Evolutionary conservation across 257 asterid species (phyloP).

Genomic region (Ligustrum vulgare): DNA sequence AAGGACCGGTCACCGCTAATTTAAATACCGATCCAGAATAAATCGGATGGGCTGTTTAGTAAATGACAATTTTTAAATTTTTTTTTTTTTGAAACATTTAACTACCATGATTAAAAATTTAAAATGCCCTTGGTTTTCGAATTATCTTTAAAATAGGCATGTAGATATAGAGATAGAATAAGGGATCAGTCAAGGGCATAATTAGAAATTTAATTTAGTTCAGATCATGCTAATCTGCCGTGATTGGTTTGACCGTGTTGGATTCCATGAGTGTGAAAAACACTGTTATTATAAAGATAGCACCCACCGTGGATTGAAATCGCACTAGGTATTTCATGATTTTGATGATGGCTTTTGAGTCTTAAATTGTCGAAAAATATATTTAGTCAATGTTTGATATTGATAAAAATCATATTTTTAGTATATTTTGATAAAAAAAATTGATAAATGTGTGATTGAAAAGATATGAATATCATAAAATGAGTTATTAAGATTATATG

Average conservation of each 20-base stretch:
- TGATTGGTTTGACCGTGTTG: conserved; percentile 35
- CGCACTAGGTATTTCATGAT: conserved; percentile 18
- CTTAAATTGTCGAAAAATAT: neutral
- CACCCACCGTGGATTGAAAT: conserved; percentile 25
- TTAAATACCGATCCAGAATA: conserved; percentile 36
- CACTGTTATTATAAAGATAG: conserved; percentile 8
- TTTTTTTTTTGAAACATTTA: neutral
- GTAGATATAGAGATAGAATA: neutral
- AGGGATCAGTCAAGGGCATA: neutral
- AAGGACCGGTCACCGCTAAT: conserved; percentile 34
- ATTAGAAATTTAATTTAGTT: neutral
- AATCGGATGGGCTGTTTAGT: conserved; percentile 39
- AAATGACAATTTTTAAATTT: conserved; percentile 1
- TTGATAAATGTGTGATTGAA: too few relatives aligned
- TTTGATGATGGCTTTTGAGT: neutral
- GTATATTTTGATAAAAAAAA: too few relatives aligned
- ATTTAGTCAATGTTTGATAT: too few relatives aligned
- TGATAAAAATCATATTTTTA: too few relatives aligned
- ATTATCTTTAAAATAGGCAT: neutral
- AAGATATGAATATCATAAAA: too few relatives aligned
- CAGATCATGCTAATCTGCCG: conserved; percentile 20
- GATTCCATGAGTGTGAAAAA: conserved; percentile 11
- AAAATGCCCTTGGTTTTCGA: conserved; percentile 22
- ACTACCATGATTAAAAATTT: neutral
- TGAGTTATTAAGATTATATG: too few relatives aligned